Evolutionary conservation across 345 rosid species (phyloP).

Genomic region (Populus pruinosa): DNA sequence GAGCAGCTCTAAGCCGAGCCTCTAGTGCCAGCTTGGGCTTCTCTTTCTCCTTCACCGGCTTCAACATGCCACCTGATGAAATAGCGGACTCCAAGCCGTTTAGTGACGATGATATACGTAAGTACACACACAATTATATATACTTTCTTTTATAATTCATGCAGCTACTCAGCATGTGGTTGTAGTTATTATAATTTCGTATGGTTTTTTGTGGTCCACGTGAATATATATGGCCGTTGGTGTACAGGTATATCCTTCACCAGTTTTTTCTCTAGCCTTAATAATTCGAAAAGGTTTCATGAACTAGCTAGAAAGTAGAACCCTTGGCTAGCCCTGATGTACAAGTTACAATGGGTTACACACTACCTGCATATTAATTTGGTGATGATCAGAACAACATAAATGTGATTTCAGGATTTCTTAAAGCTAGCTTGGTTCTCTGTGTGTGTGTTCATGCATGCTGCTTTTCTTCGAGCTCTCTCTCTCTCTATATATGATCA

Average conservation of each 20-base stretch:
- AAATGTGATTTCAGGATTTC: neutral
- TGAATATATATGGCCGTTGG: neutral
- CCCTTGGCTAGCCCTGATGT: neutral
- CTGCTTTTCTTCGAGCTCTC: neutral
- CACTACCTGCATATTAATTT: neutral
- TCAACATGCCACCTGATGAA: slow-evolving; percentile 78
- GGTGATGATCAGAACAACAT: neutral
- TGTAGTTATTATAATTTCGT: neutral
- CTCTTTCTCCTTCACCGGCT: slow-evolving; percentile 94
- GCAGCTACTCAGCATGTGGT: neutral
- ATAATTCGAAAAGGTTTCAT: neutral
- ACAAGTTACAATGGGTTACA: neutral
- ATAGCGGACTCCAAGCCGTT: slow-evolving; percentile 72
- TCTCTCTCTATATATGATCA: too few species aligned
- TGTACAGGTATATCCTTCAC: neutral
- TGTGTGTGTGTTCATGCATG: neutral
- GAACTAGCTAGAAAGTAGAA: neutral
- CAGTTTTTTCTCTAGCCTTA: neutral
- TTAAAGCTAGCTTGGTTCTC: neutral
- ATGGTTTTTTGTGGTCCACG: slow-evolving; percentile 10
- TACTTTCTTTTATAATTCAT: neutral
- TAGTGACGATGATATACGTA: slow-evolving; percentile 88
- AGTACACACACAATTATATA: slow-evolving; percentile 18
- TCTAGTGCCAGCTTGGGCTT: slow-evolving; percentile 92
- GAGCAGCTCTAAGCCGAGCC: slow-evolving; percentile 90